Evolutionary conservation across 2,329 filamentous ascomycete species (phyloP).

Genomic region (Talaromyces sp.): DNA sequence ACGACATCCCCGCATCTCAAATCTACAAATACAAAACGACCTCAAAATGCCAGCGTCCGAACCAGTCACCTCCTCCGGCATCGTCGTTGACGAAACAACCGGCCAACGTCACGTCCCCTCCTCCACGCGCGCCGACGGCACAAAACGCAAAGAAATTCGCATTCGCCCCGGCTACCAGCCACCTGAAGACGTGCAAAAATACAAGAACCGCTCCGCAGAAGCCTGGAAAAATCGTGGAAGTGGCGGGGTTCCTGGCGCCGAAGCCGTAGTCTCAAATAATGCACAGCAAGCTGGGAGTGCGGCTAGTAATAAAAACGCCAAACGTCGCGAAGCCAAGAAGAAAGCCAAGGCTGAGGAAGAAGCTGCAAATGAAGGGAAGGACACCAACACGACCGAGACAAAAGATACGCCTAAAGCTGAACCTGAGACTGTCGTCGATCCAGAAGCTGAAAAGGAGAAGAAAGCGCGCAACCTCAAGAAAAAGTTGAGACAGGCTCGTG

Average conservation of each 20-base stretch:
- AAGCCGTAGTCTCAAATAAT: slow-evolving; percentile 47
- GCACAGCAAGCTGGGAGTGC: slow-evolving; percentile 46
- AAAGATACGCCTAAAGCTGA: slow-evolving; percentile 16
- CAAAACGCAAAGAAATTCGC: slow-evolving; percentile 88
- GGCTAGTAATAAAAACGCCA: slow-evolving; percentile 79
- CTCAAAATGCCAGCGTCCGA: slow-evolving; percentile 48
- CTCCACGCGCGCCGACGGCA: slow-evolving; percentile 81
- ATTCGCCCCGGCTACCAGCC: slow-evolving; percentile 91
- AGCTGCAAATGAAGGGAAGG: slow-evolving; percentile 28
- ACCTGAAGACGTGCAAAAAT: slow-evolving; percentile 91
- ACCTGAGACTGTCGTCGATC: slow-evolving; percentile 44
- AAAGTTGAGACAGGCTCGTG: slow-evolving; percentile 89
- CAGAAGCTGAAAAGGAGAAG: slow-evolving; percentile 80
- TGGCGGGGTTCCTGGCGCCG: slow-evolving; percentile 66
- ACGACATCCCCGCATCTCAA: not conserved
- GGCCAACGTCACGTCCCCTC: slow-evolving; percentile 88
- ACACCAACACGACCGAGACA: slow-evolving; percentile 13
- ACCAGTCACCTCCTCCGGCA: slow-evolving; percentile 54
- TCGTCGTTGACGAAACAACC: slow-evolving; percentile 69
- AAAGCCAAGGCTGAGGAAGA: slow-evolving; percentile 46
- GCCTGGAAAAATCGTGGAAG: slow-evolving; percentile 72
- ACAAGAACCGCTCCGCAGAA: slow-evolving; percentile 88
- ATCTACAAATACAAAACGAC: not conserved
- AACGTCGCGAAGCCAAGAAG: slow-evolving; percentile 65
- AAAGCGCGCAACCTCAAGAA: slow-evolving; percentile 89